Evolutionary conservation across 345 rosid species (phyloP).

Genomic region (Eucalyptus pauciflora): DNA sequence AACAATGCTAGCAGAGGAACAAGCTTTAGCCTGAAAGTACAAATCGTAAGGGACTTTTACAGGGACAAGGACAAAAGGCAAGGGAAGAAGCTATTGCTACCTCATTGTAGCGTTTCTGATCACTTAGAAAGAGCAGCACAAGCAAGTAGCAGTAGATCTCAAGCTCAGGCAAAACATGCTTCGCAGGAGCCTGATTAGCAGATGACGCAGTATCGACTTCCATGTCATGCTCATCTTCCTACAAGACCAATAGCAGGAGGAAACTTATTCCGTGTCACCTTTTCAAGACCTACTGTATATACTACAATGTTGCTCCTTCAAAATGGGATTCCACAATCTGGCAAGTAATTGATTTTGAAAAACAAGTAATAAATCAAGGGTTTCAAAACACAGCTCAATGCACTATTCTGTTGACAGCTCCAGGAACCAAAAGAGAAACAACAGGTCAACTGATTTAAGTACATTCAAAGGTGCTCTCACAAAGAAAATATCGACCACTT

Average conservation of each 20-base stretch:
- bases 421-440: background rate
- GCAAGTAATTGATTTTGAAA: background rate
- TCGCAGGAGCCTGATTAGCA: slow-evolving; percentile 27
- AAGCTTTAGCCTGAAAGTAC: slow-evolving; percentile 61
- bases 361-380: background rate
- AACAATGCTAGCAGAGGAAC: slow-evolving; percentile 67
- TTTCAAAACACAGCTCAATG: background rate
- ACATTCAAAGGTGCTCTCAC: background rate
- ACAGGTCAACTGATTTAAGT: background rate
- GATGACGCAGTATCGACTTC: slow-evolving; percentile 80
- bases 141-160: slow-evolving; percentile 68
- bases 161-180: slow-evolving; percentile 58
- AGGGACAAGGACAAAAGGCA: background rate
- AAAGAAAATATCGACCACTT: background rate
- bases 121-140: slow-evolving; percentile 65
- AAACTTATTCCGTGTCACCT: background rate
- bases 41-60: background rate
- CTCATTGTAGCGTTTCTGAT: slow-evolving; percentile 69
- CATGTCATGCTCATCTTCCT: slow-evolving; percentile 81
- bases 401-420: background rate
- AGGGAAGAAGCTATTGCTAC: slow-evolving; percentile 6
- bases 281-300: background rate
- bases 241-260: background rate
- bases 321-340: background rate
- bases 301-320: background rate